A percentile compares a stretch with the other conserved stretches of the same genome.
phyloP scores from a whole-genome alignment of 805 yeast species.

The Candida orba region DNA sequence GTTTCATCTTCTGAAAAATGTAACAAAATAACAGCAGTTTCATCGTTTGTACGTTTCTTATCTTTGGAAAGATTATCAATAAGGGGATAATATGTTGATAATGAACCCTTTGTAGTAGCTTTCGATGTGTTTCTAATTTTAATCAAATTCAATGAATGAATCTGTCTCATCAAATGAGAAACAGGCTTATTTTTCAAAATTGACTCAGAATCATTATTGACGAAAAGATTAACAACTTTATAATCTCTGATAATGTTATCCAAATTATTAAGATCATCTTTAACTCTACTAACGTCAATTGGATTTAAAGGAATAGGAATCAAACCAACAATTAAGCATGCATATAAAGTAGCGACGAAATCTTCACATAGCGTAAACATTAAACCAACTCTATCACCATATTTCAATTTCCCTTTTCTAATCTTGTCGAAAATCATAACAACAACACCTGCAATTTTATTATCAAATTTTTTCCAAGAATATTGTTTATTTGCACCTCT shows the following conservation, averaged over 20 bases:
- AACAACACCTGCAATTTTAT: constrained; percentile 67
- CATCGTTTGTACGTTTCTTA: constrained; percentile 16
- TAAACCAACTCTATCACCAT: constrained; percentile 70
- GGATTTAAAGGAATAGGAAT: constrained; percentile 74
- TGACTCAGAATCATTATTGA: constrained; percentile 69
- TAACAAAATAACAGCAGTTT: constrained; percentile 57
- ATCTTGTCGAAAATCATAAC: constrained; percentile 64
- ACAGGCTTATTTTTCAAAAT: constrained; percentile 63
- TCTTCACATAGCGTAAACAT: constrained; percentile 88
- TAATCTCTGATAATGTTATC: constrained; percentile 61
- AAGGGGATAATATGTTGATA: constrained; percentile 10
- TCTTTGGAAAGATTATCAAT: constrained; percentile 13
- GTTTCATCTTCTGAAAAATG: constrained; percentile 67
- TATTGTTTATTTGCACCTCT: constrained; percentile 42
- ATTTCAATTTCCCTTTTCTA: constrained; percentile 52
- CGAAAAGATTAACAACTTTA: constrained; percentile 63
- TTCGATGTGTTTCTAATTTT: constrained; percentile 64
- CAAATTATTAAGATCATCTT: constrained; percentile 68
- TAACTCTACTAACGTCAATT: constrained; percentile 54
- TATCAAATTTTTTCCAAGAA: constrained; percentile 81
- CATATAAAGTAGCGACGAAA: constrained; percentile 72
- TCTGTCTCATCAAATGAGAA: constrained; percentile 47
- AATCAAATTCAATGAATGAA: constrained; percentile 33
- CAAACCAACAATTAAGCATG: constrained; percentile 78
- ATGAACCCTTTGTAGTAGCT: constrained; percentile 29